phyloP scores from a whole-genome alignment of 176 grass and related monocot species.

The Carex scoparia region DNA sequence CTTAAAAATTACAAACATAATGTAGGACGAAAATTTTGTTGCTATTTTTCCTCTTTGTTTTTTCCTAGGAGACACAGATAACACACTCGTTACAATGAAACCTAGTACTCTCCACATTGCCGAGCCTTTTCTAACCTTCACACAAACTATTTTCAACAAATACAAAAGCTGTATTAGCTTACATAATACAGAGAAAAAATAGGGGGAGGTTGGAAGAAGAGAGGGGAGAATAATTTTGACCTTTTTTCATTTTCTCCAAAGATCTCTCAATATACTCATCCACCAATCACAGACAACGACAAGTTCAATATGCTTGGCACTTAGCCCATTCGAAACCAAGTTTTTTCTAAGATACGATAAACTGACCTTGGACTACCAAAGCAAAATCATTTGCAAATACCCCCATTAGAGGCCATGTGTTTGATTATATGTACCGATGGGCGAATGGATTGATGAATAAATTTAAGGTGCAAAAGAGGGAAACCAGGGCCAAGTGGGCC shows the following conservation, averaged over 20 bases:
- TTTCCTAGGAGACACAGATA: background rate
- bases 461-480: background rate
- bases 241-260: background rate
- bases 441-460: background rate
- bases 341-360: background rate
- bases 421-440: background rate
- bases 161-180: constrained; percentile 5
- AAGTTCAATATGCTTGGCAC: background rate
- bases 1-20: background rate
- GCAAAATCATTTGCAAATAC: background rate
- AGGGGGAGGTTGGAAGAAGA: background rate
- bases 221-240: background rate
- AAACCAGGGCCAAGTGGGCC: background rate
- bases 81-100: background rate
- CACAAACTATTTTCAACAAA: constrained; percentile 5
- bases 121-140: background rate
- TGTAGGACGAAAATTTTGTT: background rate
- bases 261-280: background rate
- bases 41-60: background rate
- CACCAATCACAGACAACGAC: background rate
- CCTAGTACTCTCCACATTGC: background rate
- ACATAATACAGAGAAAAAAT: background rate
- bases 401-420: background rate
- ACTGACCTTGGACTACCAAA: background rate
- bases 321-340: background rate